Evolutionary conservation across 257 asterid species (phyloP).

Genomic region (Scutellaria galericulata): DNA sequence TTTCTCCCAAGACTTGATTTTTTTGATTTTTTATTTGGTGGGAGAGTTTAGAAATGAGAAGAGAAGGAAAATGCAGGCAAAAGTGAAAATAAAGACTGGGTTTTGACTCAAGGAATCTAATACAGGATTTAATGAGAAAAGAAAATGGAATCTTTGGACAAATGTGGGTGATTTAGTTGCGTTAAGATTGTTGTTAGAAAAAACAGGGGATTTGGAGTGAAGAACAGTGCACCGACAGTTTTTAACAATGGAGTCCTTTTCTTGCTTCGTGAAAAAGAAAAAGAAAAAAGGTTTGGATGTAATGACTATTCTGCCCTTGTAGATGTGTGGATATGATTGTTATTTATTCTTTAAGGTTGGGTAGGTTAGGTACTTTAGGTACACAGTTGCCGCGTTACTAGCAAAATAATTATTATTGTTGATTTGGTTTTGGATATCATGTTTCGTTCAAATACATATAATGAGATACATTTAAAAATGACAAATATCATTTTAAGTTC

Average conservation of each 20-base stretch:
- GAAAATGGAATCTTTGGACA: slow-evolving; percentile 1
- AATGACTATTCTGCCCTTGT: neutral
- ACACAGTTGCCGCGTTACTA: neutral
- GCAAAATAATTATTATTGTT: neutral
- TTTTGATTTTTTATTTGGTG: neutral
- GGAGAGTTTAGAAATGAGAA: neutral
- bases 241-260: slow-evolving; percentile 1
- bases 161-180: slow-evolving; percentile 24
- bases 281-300: neutral
- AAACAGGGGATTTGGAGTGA: neutral
- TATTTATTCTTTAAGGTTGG: slow-evolving; percentile 11
- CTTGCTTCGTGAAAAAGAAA: neutral
- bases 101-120: slow-evolving; percentile 32
- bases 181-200: neutral
- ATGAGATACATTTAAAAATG: too few species aligned
- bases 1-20: neutral
- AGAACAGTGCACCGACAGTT: slow-evolving; percentile 50
- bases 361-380: neutral
- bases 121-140: neutral
- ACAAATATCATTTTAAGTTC: too few species aligned
- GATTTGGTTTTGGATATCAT: too few species aligned
- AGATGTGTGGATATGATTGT: neutral
- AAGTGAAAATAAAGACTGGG: slow-evolving; percentile 1
- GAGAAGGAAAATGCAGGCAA: slow-evolving; percentile 6
- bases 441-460: too few species aligned